These are phyloP conservation scores for Neckera pumila DNA, from an alignment of 225 moss, liverwort and hornwort species.

Conservation along the genomic window DNA sequence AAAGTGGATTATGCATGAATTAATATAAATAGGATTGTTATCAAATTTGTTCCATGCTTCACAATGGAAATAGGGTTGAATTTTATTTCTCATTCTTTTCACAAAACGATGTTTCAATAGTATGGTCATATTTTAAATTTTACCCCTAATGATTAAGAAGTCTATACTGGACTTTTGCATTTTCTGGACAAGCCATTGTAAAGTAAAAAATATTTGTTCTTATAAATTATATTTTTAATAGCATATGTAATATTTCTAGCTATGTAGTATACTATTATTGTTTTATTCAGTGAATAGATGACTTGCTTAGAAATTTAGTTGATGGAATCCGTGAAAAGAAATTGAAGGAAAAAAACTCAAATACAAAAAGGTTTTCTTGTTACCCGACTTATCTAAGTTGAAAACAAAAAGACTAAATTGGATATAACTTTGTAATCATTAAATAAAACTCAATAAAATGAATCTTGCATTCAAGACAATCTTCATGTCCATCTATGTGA, in stretches of 20 bases:
- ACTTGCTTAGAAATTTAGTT: background rate
- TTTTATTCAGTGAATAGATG: too few relatives aligned
- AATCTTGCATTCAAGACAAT: background rate
- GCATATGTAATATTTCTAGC: accelerated
- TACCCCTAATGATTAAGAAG: background rate
- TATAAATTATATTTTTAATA: background rate
- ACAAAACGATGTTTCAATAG: background rate
- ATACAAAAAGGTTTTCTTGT: background rate
- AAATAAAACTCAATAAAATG: background rate
- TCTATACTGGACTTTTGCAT: background rate
- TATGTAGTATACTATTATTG: too few relatives aligned
- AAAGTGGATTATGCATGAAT: background rate
- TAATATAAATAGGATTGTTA: accelerated
- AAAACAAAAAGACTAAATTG: background rate
- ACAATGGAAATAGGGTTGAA: background rate
- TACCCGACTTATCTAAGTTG: accelerated
- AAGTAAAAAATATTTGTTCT: background rate
- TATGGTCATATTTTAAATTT: too few relatives aligned
- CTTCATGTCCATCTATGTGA: background rate
- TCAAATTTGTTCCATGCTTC: background rate
- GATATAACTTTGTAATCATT: background rate
- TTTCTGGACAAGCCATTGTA: accelerated
- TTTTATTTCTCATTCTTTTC: background rate
- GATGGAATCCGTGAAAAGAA: background rate
- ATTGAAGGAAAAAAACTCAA: background rate